Evolutionary conservation across 164 flowering plant genomes (phyloP).

Genomic region (Magnolia kwangsiensis): DNA sequence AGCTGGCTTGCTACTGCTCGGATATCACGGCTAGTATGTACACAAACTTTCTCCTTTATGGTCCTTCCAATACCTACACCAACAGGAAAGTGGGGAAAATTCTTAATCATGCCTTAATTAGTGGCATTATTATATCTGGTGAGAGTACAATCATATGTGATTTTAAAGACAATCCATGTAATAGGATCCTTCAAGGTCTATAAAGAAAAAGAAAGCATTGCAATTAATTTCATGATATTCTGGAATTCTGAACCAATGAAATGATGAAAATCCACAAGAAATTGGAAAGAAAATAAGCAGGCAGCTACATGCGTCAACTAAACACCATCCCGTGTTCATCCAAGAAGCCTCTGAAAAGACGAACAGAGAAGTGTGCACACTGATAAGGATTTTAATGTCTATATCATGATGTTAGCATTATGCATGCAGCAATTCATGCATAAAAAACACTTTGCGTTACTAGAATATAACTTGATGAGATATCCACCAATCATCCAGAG

Average conservation of each 20-base stretch:
- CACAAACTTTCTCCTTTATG: constrained; percentile 92
- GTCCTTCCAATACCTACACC: constrained; percentile 89
- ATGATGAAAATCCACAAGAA: constrained; percentile 1
- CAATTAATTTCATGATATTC: neutral
- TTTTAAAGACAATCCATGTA: neutral
- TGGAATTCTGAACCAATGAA: neutral
- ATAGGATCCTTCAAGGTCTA: constrained; percentile 1
- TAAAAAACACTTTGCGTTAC: too few relatives aligned
- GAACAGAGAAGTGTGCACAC: neutral
- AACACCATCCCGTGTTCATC: neutral
- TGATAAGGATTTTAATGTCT: neutral
- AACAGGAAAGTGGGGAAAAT: neutral
- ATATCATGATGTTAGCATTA: too few relatives aligned
- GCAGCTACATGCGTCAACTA: neutral
- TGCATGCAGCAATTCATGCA: too few relatives aligned
- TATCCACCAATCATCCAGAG: too few relatives aligned
- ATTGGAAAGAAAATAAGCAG: neutral
- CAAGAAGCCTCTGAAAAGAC: neutral
- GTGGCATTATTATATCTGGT: neutral
- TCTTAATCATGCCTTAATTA: neutral
- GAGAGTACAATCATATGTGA: neutral
- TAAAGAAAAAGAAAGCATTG: neutral
- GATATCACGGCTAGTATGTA: constrained; percentile 98
- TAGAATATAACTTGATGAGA: too few relatives aligned
- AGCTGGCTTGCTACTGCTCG: constrained; percentile 97